Evolutionary conservation across 148 eudicot genomes (phyloP), one percentile per base, ranked within the genome.

Genomic region (Hydrangea macrophylla): DNA sequence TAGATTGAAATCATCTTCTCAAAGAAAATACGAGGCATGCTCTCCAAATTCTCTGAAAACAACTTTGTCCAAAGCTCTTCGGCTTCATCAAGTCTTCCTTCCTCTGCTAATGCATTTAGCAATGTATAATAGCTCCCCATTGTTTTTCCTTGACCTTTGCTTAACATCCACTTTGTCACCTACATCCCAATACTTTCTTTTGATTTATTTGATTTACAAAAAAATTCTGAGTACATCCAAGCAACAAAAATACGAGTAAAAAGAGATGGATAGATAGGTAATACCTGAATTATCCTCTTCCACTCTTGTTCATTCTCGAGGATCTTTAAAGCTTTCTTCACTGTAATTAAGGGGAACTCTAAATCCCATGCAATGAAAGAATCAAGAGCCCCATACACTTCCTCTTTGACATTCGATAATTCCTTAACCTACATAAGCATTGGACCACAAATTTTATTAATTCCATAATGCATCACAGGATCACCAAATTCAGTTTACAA

Each of bases 161-260:
- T 92, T 75, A 92, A 68, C 98, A 92, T 92, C 98, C 98, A 92
- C 79, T 92, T 92, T 69, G 98, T 84, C 78, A 92, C 81, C 98
- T 92, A 55, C 10, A 70, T 48, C 35, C 40, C 26, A 18, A 23
- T 0, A n/a, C 24, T 62, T 36, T 24, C 17, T 55, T 30, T 42
- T 24, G 53, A 67, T 58, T 24, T 13, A 48, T 42, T n/a, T 7
- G 12, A 56, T 56, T 31, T 48, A 45, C 9, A 54, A 58, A 67
- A 54, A n/a, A 67, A 25, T 67, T 66, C 20, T 35, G 12, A 54
- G 42, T 27, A 40, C 7, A 36, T 25, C 25, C 30, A 54, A 27
- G 7, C 32, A 22, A 42, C 26, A 20, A 2, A 33, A 44, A 55
- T 22, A 48, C 17, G n/a, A 17, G 20, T 15, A n/a, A 15, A 48